These are phyloP conservation scores for Schoenoplectus tabernaemontani DNA, from an alignment of 202 grass and related monocot species.

Conservation along the genomic window DNA sequence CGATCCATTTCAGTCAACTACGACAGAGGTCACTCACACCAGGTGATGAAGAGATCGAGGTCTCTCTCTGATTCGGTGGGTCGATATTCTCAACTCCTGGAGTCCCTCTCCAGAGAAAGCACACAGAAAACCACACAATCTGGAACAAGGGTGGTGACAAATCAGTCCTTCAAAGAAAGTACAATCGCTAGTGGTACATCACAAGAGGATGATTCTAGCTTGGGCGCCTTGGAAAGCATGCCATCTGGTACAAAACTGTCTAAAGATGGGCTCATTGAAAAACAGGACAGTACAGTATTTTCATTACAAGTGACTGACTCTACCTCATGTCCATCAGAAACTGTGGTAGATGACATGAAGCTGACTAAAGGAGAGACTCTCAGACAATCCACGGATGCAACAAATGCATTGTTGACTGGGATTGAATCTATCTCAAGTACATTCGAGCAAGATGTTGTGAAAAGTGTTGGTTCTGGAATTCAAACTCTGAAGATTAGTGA, in stretches of 20 bases:
- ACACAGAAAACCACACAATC: constrained; percentile 35
- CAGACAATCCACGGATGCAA: neutral
- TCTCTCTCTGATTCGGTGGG: constrained; percentile 81
- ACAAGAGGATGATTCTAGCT: neutral
- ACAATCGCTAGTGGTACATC: neutral
- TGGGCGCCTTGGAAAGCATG: neutral
- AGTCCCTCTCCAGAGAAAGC: constrained; percentile 48
- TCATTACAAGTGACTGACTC: neutral
- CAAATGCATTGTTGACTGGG: neutral
- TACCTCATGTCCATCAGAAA: neutral
- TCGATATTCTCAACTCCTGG: constrained; percentile 61
- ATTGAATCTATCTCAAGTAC: neutral
- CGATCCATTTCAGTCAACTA: constrained; percentile 60
- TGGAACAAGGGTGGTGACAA: constrained; percentile 34
- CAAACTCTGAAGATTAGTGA: neutral
- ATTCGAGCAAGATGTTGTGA: neutral
- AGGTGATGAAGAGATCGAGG: constrained; percentile 46
- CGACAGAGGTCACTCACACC: constrained; percentile 34
- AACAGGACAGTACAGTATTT: neutral
- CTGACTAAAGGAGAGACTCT: neutral
- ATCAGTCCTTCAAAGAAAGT: constrained; percentile 31
- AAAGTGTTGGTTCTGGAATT: neutral
- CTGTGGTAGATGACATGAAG: neutral
- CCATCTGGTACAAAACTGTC: neutral
- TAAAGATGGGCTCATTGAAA: neutral